Evolutionary conservation across 192 early-diverging fungal genomes (phyloP), one percentile per base, ranked within the genome.

Genomic region (Gonapodya sp.): DNA sequence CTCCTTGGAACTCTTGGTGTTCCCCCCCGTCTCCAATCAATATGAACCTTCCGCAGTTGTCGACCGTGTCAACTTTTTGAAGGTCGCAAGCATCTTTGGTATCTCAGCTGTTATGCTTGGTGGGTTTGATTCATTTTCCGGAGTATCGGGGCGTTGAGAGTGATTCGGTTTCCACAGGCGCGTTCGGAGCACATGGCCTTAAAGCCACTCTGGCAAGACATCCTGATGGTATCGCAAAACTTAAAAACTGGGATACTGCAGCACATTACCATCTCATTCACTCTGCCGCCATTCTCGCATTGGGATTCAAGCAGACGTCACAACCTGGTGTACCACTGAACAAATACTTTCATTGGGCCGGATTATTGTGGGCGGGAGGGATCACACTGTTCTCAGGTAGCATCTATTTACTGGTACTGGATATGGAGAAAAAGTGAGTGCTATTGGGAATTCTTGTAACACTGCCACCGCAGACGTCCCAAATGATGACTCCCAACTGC

Each of bases 181-280:
- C 75, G 31, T 77, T 77, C 34, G 75, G 75, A 77, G 75, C 75
- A 2, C 75, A 77, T 33, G 75, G 75, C 2, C 75, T 77, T 2
- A 18, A 34, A 34, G 34, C 75, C 8, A 14, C 30, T 32, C 34
- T 77, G 30, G 75, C 75, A 34, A 32, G 8, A 34, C 75, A 32
- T 33, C 75, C 75, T 18, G 75, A 77, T 34, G 75, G 75, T 2
- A 33, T 31, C 8, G 75, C 75, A 8, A 77, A 31, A 77, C 2
- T 77, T 16, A 77, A 77, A 34, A 77, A 34, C 75, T 77, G 75
- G 75, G 75, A 77, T 18, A 77, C 75, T 32, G 75, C 75, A 34
- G 75, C 75, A 2, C 75, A 77, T 34, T 77, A 77, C 31, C 75
- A 77, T 18, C 75, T 77, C 75, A 77, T 77, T 14, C 75, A 77